Evolutionary conservation across 106 monocot genomes (phyloP), one percentile per base, ranked within the genome.

Genomic region (Dendrobium catenatum): DNA sequence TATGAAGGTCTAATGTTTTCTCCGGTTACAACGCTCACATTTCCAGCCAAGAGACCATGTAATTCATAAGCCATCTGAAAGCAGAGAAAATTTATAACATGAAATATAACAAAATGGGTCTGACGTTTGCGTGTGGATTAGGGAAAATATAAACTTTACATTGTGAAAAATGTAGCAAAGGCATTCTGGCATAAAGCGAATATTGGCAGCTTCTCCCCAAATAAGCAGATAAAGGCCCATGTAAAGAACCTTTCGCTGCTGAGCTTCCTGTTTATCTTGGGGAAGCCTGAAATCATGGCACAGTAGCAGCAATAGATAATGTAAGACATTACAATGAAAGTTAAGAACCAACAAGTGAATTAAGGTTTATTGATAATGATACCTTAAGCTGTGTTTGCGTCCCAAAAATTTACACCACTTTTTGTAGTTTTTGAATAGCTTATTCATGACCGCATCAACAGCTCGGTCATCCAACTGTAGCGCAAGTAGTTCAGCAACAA

Each of bases 391-490:
- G 79, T 99, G 95, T 67, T 95, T 95, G 27, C 90, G 93, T 26
- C 93, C 93, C 91, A 99, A 86, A 86, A 93, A 99, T 84, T 95
- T 95, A 76, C 99, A 99, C 99, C 99, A 99, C 58, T 78, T 87
- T 84, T 89, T 91, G 86, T 99, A 99, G 59, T 99, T 99, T 75
- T 93, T 93, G 77, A 99, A 99, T 22, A 95, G 56, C 78, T 99
- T 95, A 84, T 80, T 85, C 95, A 89, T 95, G 49, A 95, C 85
- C 64, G 87, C 91, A 85, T 93, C 90, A n/a, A 99, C 95, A 85
- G 99, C 91, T 73, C 95, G 85, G 24, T 95, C 95, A 83, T 99
- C 95, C 81, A 95, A 82, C 99, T 99, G 84, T n/a, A 76, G 9
- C 9, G 49, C 27, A 76, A 24, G 16, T 4, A 15, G 20, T 76